Conservation (phyloP, 306 rosid genomes). For the Cucurbita pepo region DNA sequence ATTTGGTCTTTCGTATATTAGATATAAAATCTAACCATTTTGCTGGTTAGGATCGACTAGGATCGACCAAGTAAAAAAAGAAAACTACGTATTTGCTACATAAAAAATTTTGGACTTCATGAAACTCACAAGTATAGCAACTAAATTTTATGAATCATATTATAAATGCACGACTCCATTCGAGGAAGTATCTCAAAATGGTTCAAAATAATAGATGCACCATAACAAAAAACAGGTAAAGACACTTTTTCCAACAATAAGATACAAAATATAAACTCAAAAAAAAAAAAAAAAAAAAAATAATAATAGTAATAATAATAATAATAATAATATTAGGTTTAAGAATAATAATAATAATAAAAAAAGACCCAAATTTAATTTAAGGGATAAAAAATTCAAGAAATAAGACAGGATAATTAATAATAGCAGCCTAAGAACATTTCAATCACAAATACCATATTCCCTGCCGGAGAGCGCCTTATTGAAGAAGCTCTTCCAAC, state of each 20-base stretch:
- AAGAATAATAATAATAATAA: no score
- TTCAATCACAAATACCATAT: conserved; percentile 1
- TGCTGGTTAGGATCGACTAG: no score
- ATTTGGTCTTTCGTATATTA: no score
- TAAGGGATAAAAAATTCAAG: neutral
- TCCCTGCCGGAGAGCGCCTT: neutral
- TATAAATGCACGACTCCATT: neutral
- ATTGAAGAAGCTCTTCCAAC: neutral
- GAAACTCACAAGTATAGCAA: no score
- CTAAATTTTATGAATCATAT: no score
- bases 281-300: neutral
- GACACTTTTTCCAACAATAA: neutral
- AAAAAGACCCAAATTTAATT: neutral
- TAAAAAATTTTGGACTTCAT: no score
- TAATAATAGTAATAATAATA: no score
- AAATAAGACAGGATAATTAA: neutral
- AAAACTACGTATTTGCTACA: no score
- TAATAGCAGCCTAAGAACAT: neutral
- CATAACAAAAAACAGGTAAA: neutral
- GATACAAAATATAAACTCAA: neutral
- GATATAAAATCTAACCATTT: no score
- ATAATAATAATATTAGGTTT: no score
- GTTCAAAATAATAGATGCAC: neutral
- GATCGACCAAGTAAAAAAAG: no score
- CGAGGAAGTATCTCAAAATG: no score